Conservation (phyloP, 2,329 filamentous ascomycete species). For the Macroventuria anomochaeta region DNA sequence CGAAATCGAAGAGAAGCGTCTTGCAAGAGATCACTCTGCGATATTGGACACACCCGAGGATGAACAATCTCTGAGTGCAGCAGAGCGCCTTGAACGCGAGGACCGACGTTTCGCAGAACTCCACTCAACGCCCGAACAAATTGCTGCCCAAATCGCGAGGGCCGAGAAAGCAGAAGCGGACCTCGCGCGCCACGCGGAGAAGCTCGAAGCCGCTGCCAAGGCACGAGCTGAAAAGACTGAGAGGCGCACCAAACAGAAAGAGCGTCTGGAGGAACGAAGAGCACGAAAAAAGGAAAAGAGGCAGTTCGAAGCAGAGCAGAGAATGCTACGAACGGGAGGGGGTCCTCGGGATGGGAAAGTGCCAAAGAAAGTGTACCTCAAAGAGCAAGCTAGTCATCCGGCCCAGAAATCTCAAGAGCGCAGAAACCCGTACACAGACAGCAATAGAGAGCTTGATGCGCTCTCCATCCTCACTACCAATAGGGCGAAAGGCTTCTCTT, state of each 20-base stretch:
- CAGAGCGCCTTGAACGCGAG: conserved; percentile 3
- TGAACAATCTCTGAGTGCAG: background rate
- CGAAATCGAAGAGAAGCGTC: conserved; percentile 20
- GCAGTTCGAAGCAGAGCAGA: background rate
- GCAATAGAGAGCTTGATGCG: too few relatives aligned
- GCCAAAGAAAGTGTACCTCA: too few relatives aligned
- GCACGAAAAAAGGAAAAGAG: background rate
- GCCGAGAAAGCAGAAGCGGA: background rate
- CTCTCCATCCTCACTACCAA: too few relatives aligned
- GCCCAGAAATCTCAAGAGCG: too few relatives aligned
- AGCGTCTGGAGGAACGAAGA: background rate
- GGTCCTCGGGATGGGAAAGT: too few relatives aligned
- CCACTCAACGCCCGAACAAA: conserved; percentile 2
- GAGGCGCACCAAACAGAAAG: background rate
- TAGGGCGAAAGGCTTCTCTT: too few relatives aligned
- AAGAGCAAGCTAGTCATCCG: too few relatives aligned
- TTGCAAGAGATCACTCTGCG: background rate
- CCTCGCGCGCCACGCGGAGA: background rate
- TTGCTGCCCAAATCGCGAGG: background rate
- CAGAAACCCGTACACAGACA: too few relatives aligned
- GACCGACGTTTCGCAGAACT: background rate
- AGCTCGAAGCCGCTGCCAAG: background rate
- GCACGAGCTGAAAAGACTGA: background rate
- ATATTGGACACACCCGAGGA: background rate
- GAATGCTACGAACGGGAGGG: too few relatives aligned